Evolutionary conservation across 768 basidiomycete genomes (phyloP), one percentile per base, ranked within the genome.

Genomic region (Cantharellus anzutake): DNA sequence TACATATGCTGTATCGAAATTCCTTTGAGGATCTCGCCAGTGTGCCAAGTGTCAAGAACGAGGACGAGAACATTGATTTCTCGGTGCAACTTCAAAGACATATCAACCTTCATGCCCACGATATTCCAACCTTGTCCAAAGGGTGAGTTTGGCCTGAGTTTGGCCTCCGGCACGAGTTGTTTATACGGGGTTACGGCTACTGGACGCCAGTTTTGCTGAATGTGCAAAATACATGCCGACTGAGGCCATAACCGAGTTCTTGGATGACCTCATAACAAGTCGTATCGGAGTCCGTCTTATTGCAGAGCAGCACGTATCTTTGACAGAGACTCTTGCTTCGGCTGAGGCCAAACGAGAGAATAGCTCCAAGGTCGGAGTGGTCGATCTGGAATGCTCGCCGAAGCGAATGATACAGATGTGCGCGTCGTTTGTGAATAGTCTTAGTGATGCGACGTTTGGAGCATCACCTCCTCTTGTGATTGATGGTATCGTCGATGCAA

Each of bases 91-190:
- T 93, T n/a, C 78, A 80, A 50, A 73, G 75, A 41, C 71, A 93
- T 20, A 88, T 93, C 2, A 78, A 79, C 61, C 75, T 76, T 58
- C 90, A 93, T 67, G 77, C 84, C 1, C 84, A 92, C 70, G 91
- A 93, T 68, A 87, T 93, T 56, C 89, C 89, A 0, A 84, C 83
- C 11, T 79, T 93, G 78, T 89, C 90, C 2, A 90, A 89, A 71
- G 90, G 90, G 60, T 64, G 35, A 11, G 56, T 41, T 40, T 57
- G 29, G 42, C 60, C 37, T 7, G 34, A 20, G 42, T n/a, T 58
- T n/a, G 34, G 38, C 16, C 50, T 61, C 29, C n/a, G 38, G 7
- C 16, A 42, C 41, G 56, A 7, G 14, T 5, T 41, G 14, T 42
- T 57, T 37, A 39, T 57, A 41, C 56, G 16, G 34, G 7, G 7